A percentile compares a stretch with the other conserved stretches of the same genome.
Conservation (phyloP, 169 alveolate species). For the Perkinsus chesapeaki region DNA sequence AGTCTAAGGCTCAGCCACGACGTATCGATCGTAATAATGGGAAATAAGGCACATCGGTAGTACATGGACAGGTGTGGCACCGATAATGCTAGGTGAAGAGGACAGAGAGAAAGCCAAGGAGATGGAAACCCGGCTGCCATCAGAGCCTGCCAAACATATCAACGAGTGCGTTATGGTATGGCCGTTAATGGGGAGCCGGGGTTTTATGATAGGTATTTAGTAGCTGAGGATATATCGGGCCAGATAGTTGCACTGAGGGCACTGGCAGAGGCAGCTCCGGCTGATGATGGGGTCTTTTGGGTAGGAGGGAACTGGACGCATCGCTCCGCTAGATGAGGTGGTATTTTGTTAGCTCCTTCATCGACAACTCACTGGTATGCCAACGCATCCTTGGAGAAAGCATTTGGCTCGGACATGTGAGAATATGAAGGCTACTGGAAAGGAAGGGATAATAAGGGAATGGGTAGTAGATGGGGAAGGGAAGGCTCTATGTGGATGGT, state of each 20-base stretch:
- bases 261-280: background rate
- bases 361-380: background rate
- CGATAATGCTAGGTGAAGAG: background rate
- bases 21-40: background rate
- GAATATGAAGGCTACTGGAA: background rate
- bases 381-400: background rate
- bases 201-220: background rate
- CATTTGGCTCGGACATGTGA: background rate
- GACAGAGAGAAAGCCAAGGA: background rate
- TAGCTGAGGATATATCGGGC: background rate
- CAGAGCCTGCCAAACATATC: background rate
- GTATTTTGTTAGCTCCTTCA: background rate
- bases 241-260: background rate
- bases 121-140: background rate
- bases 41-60: background rate
- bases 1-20: background rate
- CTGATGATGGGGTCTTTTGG: background rate
- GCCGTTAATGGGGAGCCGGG: background rate
- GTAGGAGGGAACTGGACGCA: background rate
- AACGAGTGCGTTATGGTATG: background rate
- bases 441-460: background rate
- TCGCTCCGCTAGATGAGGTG: background rate
- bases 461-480: background rate
- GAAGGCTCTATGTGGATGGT: background rate
- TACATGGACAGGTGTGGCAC: background rate